A percentile compares a stretch with the other conserved stretches of the same genome.
Evolutionary conservation across 2,329 filamentous ascomycete genomes (phyloP).

Genomic region (Botrytis sinoallii): DNA sequence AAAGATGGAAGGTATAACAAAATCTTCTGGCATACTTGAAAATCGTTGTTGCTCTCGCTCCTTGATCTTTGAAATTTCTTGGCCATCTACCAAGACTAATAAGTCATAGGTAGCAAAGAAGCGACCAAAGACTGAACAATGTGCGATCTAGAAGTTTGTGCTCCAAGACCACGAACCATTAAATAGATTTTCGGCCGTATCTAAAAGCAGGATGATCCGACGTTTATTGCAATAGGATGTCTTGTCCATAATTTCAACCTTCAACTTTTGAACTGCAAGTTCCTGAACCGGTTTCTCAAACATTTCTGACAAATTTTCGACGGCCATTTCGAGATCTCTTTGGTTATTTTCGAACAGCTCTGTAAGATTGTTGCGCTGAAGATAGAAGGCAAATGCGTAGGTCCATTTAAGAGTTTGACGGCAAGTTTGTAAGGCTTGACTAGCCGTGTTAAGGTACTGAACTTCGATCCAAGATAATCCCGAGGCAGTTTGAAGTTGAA

Average conservation of each 20-base stretch:
- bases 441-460: slow-evolving; percentile 91
- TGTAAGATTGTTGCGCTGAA: slow-evolving; percentile 91
- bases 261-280: slow-evolving; percentile 80
- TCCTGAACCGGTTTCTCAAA: slow-evolving; percentile 96
- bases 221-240: slow-evolving; percentile 95
- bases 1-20: background rate
- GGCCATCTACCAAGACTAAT: background rate
- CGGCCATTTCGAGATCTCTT: slow-evolving; percentile 94
- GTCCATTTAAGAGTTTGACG: slow-evolving; percentile 99
- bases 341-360: slow-evolving; percentile 99
- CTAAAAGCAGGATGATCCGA: slow-evolving; percentile 81
- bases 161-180: slow-evolving; percentile 60
- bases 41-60: background rate
- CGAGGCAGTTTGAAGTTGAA: slow-evolving; percentile 86
- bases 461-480: slow-evolving; percentile 99
- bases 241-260: slow-evolving; percentile 98
- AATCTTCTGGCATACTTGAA: slow-evolving; percentile 2
- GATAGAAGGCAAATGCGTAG: slow-evolving; percentile 96
- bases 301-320: slow-evolving; percentile 97
- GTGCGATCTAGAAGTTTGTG: slow-evolving; percentile 13
- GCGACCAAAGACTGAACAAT: background rate
- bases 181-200: slow-evolving; percentile 89
- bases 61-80: background rate
- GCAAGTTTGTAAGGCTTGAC: slow-evolving; percentile 89
- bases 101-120: background rate